A percentile compares a stretch with the other conserved stretches of the same genome.
Evolutionary conservation across 345 rosid species (phyloP).

Genomic region (Geranium rotundifolium): DNA sequence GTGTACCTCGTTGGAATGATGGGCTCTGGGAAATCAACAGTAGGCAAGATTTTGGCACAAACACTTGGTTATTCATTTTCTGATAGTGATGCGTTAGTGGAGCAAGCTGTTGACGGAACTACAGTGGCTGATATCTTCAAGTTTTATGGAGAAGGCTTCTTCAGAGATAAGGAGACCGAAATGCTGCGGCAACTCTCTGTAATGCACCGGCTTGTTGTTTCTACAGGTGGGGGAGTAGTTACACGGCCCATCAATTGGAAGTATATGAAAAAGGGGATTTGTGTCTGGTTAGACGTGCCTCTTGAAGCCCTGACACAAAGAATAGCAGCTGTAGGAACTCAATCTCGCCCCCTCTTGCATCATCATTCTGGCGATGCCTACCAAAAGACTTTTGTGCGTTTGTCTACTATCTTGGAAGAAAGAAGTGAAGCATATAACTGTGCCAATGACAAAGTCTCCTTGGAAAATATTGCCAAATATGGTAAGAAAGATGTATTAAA

Average conservation of each 20-base stretch:
- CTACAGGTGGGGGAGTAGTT: slow-evolving; percentile 97
- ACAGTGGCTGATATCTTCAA: slow-evolving; percentile 77
- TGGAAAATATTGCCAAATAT: slow-evolving; percentile 59
- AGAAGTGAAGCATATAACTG: slow-evolving; percentile 59
- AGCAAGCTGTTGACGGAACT: slow-evolving; percentile 47
- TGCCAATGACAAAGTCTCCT: slow-evolving; percentile 75
- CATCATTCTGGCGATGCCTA: slow-evolving; percentile 71
- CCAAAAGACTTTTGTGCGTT: slow-evolving; percentile 60
- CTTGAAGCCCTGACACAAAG: slow-evolving; percentile 81
- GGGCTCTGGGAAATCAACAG: slow-evolving; percentile 97
- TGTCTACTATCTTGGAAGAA: slow-evolving; percentile 65
- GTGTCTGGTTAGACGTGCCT: slow-evolving; percentile 95
- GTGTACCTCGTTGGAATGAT: slow-evolving; percentile 96
- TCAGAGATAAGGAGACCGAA: slow-evolving; percentile 85
- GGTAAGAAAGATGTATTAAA: slow-evolving; percentile 51
- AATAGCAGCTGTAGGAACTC: slow-evolving; percentile 84
- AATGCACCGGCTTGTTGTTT: slow-evolving; percentile 58
- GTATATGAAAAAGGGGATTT: slow-evolving; percentile 70
- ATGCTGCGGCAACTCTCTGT: slow-evolving; percentile 46
- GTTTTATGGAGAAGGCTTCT: slow-evolving; percentile 67
- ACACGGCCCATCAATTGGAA: slow-evolving; percentile 68
- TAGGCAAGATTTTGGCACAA: slow-evolving; percentile 67
- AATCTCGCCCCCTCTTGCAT: slow-evolving; percentile 76
- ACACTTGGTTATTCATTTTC: slow-evolving; percentile 59
- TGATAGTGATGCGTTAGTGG: slow-evolving; percentile 74